Base-by-base conservation (phyloP, 1,284 basidiomycete genomes). In the Microbotryomycetes sp. region DNA sequence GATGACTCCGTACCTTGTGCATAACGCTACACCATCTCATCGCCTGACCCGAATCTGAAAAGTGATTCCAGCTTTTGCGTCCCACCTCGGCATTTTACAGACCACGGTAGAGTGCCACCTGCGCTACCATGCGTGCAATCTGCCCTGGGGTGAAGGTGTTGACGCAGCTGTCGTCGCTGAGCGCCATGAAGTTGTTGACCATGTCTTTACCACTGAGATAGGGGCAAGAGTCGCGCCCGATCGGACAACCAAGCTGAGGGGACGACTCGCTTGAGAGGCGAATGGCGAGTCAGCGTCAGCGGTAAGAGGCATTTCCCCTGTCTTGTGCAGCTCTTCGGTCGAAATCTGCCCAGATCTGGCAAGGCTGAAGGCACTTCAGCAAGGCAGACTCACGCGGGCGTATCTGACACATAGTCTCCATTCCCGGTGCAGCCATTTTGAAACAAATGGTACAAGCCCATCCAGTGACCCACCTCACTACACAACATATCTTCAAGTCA, bases 381-480 rank as follows among this genome's bases (percentile, higher is more conserved):
- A n/a, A n/a, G n/a, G n/a, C n/a, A n/a, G n/a, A n/a, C 74, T 72
- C 81, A 80, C 24, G 21, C 31, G 15, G 81, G 79, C 2, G 82
- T 82, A 66, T 83, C 82, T 41, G 71, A 68, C 56, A 84, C 81
- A 45, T 62, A 69, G 69, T 84, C 82, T 16, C 82, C 82, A 18
- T 74, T 57, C 41, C 76, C 76, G 35, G 64, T n/a, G 76, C 81
- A 83, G 5, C 82, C 81, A 29, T 81, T 81, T 69, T 83, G 79
- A 76, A 83, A 84, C 35, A 81, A 81, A 71, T 83, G 82, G 73
- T 81, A 82, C 35, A 83, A 54, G 18, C n/a, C n/a, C n/a, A n/a
- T n/a, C n/a, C n/a, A n/a, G n/a, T n/a, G n/a, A n/a, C n/a, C n/a
- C n/a, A n/a, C n/a, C n/a, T n/a, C n/a, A n/a, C n/a, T n/a, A n/a